phyloP scores from a whole-genome alignment of 1,139 yeast genomes.

The Groenewaldozyma auringiensis region DNA sequence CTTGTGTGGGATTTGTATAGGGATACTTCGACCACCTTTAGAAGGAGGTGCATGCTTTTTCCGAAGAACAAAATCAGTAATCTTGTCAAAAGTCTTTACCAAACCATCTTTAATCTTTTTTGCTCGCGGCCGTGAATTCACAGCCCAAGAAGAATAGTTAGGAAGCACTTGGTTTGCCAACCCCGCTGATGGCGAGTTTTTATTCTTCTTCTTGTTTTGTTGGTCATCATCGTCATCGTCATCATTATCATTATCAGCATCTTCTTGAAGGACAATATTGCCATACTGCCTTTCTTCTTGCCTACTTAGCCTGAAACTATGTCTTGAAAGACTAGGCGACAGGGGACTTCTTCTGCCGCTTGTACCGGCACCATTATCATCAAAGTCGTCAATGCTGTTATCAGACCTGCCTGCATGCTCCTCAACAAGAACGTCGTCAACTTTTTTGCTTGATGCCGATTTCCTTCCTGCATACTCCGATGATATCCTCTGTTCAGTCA shows the following conservation, averaged over 20 bases:
- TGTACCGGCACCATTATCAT: background rate
- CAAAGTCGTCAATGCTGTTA: conserved; percentile 1
- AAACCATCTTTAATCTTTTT: conserved; percentile 9
- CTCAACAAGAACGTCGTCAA: background rate
- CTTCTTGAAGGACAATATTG: background rate
- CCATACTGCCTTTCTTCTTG: background rate
- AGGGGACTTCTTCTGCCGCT: background rate
- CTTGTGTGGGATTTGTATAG: conserved; percentile 35
- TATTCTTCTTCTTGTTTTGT: background rate
- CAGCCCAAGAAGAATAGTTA: conserved; percentile 27
- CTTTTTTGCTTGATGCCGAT: background rate
- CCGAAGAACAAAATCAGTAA: conserved; percentile 36
- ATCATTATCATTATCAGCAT: background rate
- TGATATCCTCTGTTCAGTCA: conserved; percentile 2
- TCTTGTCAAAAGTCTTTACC: conserved; percentile 5
- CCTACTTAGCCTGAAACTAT: background rate
- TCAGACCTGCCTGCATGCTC: conserved; percentile 4
- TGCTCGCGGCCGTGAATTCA: conserved; percentile 19
- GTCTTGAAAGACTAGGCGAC: background rate
- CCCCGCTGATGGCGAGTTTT: background rate
- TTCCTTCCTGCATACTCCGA: no score
- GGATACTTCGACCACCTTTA: conserved; percentile 67
- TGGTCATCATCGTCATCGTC: conserved; percentile 1
- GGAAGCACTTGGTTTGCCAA: conserved; percentile 19
- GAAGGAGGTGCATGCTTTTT: conserved; percentile 44